A percentile compares a stretch with the other conserved stretches of the same genome.
Conservation (phyloP, 495 filamentous ascomycete genomes). For the Aspergillus ostianus region DNA sequence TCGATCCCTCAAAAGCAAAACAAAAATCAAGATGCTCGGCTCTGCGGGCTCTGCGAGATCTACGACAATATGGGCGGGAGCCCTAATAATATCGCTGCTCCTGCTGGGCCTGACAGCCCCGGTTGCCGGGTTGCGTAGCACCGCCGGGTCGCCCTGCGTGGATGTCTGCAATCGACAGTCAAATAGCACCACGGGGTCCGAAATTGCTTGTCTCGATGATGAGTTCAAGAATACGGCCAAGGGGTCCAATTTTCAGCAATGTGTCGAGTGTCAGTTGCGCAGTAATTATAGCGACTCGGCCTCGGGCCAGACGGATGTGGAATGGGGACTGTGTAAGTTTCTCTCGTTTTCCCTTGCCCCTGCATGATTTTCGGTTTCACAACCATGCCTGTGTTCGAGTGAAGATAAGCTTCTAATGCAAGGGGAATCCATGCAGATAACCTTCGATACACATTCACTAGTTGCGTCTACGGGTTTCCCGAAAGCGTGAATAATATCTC, state of each 20-base stretch:
- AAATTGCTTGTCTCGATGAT: constrained; percentile 56
- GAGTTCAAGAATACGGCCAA: constrained; percentile 40
- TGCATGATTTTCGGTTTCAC: not conserved
- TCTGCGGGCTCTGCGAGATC: constrained; percentile 9
- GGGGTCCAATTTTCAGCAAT: constrained; percentile 55
- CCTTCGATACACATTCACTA: constrained; percentile 46
- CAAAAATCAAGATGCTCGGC: constrained; percentile 13
- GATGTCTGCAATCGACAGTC: constrained; percentile 44
- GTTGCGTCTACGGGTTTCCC: constrained; percentile 47
- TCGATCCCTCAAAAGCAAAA: constrained; percentile 3
- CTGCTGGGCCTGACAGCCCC: constrained; percentile 24
- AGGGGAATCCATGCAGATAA: constrained; percentile 37
- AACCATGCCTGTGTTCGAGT: not conserved
- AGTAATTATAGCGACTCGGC: constrained; percentile 48
- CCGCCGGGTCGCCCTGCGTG: constrained; percentile 54
- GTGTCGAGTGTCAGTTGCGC: constrained; percentile 57
- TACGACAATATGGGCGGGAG: constrained; percentile 18
- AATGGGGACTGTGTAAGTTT: constrained; percentile 60
- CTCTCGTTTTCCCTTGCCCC: not conserved
- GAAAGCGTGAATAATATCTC: constrained; percentile 34
- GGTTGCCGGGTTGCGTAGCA: constrained; percentile 31
- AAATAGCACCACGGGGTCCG: constrained; percentile 44
- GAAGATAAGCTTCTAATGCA: not conserved
- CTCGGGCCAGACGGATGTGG: constrained; percentile 53
- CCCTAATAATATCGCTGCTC: constrained; percentile 5